phyloP scores from a whole-genome alignment of 495 filamentous ascomycete genomes.

The Copromyces sp. region DNA sequence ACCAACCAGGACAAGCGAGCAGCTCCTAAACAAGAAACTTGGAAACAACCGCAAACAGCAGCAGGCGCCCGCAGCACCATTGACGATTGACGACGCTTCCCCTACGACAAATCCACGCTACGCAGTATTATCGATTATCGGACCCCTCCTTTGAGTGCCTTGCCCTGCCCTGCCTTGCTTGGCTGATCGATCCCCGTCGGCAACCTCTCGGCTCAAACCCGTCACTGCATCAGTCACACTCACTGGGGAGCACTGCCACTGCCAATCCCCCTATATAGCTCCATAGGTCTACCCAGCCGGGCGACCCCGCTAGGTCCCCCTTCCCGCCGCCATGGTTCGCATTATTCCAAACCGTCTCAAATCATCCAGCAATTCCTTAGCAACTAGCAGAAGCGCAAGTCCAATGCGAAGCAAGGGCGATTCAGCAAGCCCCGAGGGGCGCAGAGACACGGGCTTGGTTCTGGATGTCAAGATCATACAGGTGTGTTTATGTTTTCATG shows the following conservation, averaged over 20 bases:
- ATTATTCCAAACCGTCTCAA: conserved; percentile 65
- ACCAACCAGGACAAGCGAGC: neutral
- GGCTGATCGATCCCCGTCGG: neutral
- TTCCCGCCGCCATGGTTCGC: conserved; percentile 51
- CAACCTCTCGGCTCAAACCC: neutral
- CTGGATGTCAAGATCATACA: conserved; percentile 43
- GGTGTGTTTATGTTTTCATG: conserved; percentile 25
- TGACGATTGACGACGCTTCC: neutral
- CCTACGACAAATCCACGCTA: neutral
- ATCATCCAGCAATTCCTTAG: conserved; percentile 43
- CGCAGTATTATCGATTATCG: neutral
- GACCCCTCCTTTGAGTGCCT: neutral
- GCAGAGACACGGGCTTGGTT: conserved; percentile 37
- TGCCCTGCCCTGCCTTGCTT: neutral
- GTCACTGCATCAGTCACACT: neutral
- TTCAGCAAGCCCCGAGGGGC: conserved; percentile 23
- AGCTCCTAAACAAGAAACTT: neutral
- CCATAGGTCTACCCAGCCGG: neutral
- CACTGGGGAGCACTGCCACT: neutral
- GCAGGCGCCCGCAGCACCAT: neutral
- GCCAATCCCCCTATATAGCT: neutral
- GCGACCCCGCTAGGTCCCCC: conserved; percentile 14
- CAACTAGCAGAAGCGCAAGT: conserved; percentile 32
- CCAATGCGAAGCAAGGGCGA: conserved; percentile 36
- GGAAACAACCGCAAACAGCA: neutral